A percentile compares a stretch with the other conserved stretches of the same genome.
Evolutionary conservation across 352 stramenopile species (phyloP).

Genomic region (Pythium insidiosum): DNA sequence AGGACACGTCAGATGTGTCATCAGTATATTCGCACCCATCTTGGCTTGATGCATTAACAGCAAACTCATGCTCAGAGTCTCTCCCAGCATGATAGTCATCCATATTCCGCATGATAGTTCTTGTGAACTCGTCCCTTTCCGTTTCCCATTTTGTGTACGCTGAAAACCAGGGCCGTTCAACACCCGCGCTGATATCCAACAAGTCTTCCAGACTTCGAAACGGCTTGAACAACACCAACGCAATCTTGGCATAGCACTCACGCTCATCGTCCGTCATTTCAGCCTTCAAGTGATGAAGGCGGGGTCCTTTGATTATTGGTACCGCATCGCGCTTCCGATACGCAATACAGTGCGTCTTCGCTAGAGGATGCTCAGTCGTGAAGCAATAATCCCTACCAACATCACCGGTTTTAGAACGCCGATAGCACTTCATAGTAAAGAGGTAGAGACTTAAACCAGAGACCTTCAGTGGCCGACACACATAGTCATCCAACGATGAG

Average conservation of each 20-base stretch:
- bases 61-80: neutral
- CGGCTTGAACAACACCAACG: neutral
- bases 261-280: neutral
- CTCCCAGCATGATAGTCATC: neutral
- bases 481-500: neutral
- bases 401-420: neutral
- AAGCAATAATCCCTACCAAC: neutral
- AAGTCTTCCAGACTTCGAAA: neutral
- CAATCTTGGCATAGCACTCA: neutral
- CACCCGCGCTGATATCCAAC: neutral
- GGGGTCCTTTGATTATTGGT: neutral
- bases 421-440: neutral
- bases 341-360: neutral
- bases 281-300: neutral
- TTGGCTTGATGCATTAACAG: no score
- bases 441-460: neutral
- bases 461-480: neutral
- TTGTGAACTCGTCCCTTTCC: neutral
- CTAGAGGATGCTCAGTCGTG: neutral
- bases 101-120: neutral
- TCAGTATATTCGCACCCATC: no score
- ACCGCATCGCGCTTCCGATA: neutral
- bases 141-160: neutral
- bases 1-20: neutral
- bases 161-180: neutral